Conservation (phyloP, 2,329 filamentous ascomycete genomes). For the Diplodia seriata region DNA sequence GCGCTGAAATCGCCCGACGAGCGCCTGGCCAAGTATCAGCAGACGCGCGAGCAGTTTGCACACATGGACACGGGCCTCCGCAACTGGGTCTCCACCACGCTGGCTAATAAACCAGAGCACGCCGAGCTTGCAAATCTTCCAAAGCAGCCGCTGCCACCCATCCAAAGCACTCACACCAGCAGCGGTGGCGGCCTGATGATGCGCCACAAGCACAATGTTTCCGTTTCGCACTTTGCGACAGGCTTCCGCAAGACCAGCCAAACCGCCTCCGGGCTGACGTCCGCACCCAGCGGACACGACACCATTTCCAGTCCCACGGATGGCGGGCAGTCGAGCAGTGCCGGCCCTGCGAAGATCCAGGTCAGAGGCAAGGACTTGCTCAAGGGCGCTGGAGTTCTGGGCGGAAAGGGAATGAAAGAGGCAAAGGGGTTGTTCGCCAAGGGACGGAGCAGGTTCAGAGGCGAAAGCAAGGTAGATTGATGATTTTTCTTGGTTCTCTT, state of each 20-base stretch:
- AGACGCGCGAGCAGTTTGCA: slow-evolving; percentile 74
- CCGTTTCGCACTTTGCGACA: slow-evolving; percentile 46
- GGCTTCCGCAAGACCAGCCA: slow-evolving; percentile 32
- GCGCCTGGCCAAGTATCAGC: slow-evolving; percentile 75
- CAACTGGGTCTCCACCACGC: slow-evolving; percentile 61
- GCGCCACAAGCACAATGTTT: slow-evolving; percentile 47
- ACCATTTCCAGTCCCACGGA: slow-evolving; percentile 37
- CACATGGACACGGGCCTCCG: slow-evolving; percentile 76
- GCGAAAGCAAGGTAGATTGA: slow-evolving; percentile 84
- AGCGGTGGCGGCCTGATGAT: slow-evolving; percentile 29
- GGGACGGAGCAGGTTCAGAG: slow-evolving; percentile 81
- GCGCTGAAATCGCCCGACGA: slow-evolving; percentile 69
- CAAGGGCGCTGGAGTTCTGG: slow-evolving; percentile 76
- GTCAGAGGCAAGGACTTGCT: slow-evolving; percentile 88
- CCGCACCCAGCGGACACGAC: slow-evolving; percentile 41
- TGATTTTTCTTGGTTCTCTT: slow-evolving; percentile 57
- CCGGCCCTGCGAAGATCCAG: slow-evolving; percentile 61
- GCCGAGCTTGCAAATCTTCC: slow-evolving; percentile 56
- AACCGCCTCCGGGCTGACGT: slow-evolving; percentile 37
- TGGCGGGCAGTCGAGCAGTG: slow-evolving; percentile 35
- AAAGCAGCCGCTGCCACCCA: slow-evolving; percentile 46
- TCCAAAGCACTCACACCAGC: slow-evolving; percentile 31
- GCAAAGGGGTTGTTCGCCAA: slow-evolving; percentile 92
- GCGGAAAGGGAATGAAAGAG: slow-evolving; percentile 75
- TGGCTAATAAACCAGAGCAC: slow-evolving; percentile 61